Percentiles rank a stretch among this genome's conserved stretches.
phyloP scores from a whole-genome alignment of 805 yeast genomes.

The Pichia exigua region DNA sequence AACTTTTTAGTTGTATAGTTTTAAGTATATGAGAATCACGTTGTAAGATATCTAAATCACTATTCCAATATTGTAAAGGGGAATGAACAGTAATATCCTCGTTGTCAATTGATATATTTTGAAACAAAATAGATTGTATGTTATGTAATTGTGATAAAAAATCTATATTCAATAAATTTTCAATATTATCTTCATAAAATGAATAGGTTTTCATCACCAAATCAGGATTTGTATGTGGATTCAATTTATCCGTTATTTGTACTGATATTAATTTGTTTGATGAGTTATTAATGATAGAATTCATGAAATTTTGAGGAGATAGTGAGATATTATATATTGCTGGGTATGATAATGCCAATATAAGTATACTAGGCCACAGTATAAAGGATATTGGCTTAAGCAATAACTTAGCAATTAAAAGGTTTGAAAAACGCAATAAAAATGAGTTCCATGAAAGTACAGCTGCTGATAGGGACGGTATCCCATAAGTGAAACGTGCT shows the following conservation, averaged over 20 bases:
- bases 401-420: not conserved
- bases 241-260: not conserved
- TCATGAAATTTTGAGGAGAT: not conserved
- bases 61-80: slow-evolving; percentile 39
- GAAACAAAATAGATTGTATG: slow-evolving; percentile 2
- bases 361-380: not conserved
- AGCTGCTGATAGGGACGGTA: not conserved
- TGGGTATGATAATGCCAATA: slow-evolving; percentile 1
- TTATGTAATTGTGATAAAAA: not conserved
- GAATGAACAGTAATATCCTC: slow-evolving; percentile 22
- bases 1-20: slow-evolving; percentile 31
- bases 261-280: not conserved
- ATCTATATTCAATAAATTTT: not conserved
- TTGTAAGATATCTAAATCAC: slow-evolving; percentile 21
- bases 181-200: not conserved
- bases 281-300: not conserved
- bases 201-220: not conserved
- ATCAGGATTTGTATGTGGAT: not conserved
- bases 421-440: not conserved
- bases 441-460: not conserved
- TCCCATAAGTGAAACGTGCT: not conserved
- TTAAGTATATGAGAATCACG: slow-evolving; percentile 30
- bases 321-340: not conserved
- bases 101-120: not conserved
- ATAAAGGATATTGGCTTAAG: not conserved